These are phyloP conservation scores for Aspergillus udagawae DNA, from an alignment of 2,329 filamentous ascomycete species.

Conservation along the genomic window DNA sequence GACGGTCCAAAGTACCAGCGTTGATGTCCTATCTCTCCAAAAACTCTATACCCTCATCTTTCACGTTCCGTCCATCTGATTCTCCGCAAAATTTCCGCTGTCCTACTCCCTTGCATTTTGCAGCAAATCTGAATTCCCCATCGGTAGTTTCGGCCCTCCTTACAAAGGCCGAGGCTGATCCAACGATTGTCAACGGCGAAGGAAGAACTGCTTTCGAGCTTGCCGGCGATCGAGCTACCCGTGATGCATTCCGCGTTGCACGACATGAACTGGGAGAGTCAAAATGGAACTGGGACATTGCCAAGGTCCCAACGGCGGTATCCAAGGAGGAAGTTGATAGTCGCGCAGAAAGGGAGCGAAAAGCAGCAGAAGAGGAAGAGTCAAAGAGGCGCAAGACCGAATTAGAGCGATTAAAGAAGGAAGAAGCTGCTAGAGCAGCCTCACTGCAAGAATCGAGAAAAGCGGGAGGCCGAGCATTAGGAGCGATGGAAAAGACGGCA, in stretches of 20 bases:
- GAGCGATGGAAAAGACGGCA: slow-evolving; percentile 64
- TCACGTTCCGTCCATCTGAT: slow-evolving; percentile 68
- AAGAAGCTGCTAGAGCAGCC: slow-evolving; percentile 48
- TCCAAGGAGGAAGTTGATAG: slow-evolving; percentile 67
- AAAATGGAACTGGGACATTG: slow-evolving; percentile 72
- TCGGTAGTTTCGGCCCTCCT: slow-evolving; percentile 75
- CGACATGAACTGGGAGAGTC: slow-evolving; percentile 75
- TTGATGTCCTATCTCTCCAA: slow-evolving; percentile 77
- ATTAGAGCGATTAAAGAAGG: slow-evolving; percentile 65
- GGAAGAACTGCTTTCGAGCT: slow-evolving; percentile 86
- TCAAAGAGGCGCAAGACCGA: slow-evolving; percentile 68
- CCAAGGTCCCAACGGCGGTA: slow-evolving; percentile 68
- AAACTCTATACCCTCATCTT: slow-evolving; percentile 68
- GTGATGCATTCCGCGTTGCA: slow-evolving; percentile 87
- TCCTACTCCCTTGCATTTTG: slow-evolving; percentile 78
- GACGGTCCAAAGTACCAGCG: slow-evolving; percentile 83
- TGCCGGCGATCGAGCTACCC: slow-evolving; percentile 75
- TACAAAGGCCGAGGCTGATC: slow-evolving; percentile 69
- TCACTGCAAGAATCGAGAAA: slow-evolving; percentile 48
- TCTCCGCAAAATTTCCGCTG: slow-evolving; percentile 70
- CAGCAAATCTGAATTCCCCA: slow-evolving; percentile 73
- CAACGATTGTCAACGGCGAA: slow-evolving; percentile 65
- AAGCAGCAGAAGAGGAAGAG: slow-evolving; percentile 65
- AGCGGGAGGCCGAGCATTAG: slow-evolving; percentile 53
- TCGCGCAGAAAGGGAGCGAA: slow-evolving; percentile 65